phyloP scores from a whole-genome alignment of 805 yeast species.

The Diddensiella santjacobensis region DNA sequence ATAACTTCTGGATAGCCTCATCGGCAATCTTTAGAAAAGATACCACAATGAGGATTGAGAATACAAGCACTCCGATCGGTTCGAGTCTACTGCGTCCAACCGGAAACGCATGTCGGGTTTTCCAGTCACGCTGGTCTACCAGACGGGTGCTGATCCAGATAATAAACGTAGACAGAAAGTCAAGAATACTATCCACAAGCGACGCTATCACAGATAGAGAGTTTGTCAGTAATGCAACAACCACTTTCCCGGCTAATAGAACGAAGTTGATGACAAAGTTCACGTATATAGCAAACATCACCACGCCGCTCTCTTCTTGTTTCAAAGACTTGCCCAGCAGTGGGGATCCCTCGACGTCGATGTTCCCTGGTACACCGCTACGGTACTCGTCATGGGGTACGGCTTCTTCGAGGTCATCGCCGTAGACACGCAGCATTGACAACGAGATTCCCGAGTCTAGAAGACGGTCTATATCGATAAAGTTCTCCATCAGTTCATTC shows the following conservation, averaged over 20 bases:
- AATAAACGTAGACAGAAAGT: conserved; percentile 69
- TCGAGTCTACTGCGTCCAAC: conserved; percentile 70
- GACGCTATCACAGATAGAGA: conserved; percentile 79
- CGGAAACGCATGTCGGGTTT: conserved; percentile 46
- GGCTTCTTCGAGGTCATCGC: conserved; percentile 34
- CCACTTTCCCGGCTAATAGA: conserved; percentile 55
- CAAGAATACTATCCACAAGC: conserved; percentile 69
- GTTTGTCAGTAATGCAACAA: conserved; percentile 58
- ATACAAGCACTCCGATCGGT: conserved; percentile 73
- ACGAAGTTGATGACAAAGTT: conserved; percentile 56
- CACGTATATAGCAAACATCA: conserved; percentile 56
- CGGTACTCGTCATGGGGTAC: conserved; percentile 25
- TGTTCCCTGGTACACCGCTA: conserved; percentile 53
- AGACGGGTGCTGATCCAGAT: conserved; percentile 55
- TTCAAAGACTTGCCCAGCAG: conserved; percentile 45
- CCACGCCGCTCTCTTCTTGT: conserved; percentile 43
- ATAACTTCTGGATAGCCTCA: conserved; percentile 51
- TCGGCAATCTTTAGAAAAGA: conserved; percentile 71
- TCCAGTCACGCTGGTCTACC: conserved; percentile 43
- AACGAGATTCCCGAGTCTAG: conserved; percentile 69
- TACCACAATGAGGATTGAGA: conserved; percentile 64
- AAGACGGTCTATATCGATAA: conserved; percentile 56
- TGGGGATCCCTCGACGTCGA: conserved; percentile 55
- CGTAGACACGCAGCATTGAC: conserved; percentile 60
- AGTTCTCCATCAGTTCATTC: conserved; percentile 56